Percentiles rank a stretch among this genome's conserved stretches.
phyloP scores from a whole-genome alignment of 495 filamentous ascomycete species.

The Tuber aestivum region DNA sequence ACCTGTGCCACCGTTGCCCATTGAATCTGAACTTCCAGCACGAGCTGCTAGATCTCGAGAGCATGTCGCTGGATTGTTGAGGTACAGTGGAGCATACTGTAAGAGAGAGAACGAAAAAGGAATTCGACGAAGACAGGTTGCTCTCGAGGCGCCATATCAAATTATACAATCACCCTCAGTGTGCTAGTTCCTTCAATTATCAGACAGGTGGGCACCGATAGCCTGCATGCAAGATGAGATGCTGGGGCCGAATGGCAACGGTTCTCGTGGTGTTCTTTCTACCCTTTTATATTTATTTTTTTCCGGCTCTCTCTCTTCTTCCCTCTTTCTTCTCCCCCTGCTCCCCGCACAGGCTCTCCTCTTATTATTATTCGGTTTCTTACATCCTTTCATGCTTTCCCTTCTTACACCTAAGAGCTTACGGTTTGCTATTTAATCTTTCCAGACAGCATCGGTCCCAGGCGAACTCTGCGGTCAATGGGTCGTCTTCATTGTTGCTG shows the following conservation, averaged over 20 bases:
- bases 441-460: background rate
- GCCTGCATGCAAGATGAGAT: slow-evolving; percentile 3
- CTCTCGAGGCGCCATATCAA: background rate
- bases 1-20: background rate
- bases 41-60: background rate
- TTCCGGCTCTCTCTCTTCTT: background rate
- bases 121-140: background rate
- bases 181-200: background rate
- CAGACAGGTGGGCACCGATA: background rate
- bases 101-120: background rate
- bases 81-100: background rate
- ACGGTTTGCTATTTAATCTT: slow-evolving; percentile 3
- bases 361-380: too few relatives aligned
- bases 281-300: background rate
- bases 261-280: slow-evolving; percentile 2
- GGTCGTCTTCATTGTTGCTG: background rate
- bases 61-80: background rate
- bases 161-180: background rate
- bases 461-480: background rate
- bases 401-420: background rate
- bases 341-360: background rate
- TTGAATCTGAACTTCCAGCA: background rate
- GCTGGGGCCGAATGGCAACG: background rate
- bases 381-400: background rate
- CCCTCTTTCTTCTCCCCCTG: background rate